Conservation (phyloP, 2,329 filamentous ascomycete genomes). For the Monosporascus cannonballus region DNA sequence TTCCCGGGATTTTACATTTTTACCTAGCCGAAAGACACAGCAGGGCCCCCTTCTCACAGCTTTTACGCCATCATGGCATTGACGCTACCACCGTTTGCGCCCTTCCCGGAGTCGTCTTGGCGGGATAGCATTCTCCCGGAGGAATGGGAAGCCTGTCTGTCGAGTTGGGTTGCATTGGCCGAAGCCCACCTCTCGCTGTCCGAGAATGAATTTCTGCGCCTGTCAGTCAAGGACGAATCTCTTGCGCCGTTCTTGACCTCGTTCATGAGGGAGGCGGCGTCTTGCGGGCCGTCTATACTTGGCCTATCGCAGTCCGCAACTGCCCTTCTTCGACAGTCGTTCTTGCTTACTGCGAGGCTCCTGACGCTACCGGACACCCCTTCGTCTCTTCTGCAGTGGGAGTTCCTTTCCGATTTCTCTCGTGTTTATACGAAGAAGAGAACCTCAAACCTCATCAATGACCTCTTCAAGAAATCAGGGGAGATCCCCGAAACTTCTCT, state of each 20-base stretch:
- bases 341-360: conserved; percentile 56
- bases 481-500: conserved; percentile 48
- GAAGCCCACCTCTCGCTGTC: conserved; percentile 57
- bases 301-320: conserved; percentile 28
- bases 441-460: conserved; percentile 42
- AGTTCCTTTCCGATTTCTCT: conserved; percentile 63
- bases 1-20: too few relatives aligned
- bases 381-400: conserved; percentile 51
- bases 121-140: conserved; percentile 57
- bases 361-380: conserved; percentile 40
- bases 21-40: too few relatives aligned
- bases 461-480: conserved; percentile 47
- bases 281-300: conserved; percentile 27
- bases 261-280: conserved; percentile 53
- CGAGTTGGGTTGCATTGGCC: conserved; percentile 67
- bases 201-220: conserved; percentile 46
- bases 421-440: conserved; percentile 61
- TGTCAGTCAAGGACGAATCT: conserved; percentile 50
- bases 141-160: conserved; percentile 74
- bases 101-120: conserved; percentile 66
- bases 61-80: conserved; percentile 27
- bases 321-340: conserved; percentile 56
- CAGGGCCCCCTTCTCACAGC: not conserved
- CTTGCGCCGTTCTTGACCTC: conserved; percentile 59
- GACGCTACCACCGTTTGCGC: conserved; percentile 64